Conservation (phyloP, 257 asterid species). For the Salvia rosmarinus region DNA sequence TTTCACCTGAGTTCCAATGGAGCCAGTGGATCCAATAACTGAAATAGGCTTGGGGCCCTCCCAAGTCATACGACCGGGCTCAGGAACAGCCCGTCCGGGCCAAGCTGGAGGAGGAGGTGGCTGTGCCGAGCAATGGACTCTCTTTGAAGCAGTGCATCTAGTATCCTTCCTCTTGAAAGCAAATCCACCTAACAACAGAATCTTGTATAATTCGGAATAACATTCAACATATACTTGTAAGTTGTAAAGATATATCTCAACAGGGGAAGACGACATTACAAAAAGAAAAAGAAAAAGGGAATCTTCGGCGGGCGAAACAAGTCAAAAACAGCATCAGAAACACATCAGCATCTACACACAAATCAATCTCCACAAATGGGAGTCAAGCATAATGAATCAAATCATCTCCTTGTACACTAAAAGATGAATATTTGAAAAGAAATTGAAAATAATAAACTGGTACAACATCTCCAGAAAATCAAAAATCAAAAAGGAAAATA, state of each 20-base stretch:
- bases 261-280: not conserved
- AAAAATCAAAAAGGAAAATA: not conserved
- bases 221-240: not conserved
- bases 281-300: not conserved
- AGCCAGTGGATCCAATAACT: slow-evolving; percentile 95
- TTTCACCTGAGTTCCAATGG: slow-evolving; percentile 95
- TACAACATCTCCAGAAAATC: slow-evolving; percentile 6
- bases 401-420: not conserved
- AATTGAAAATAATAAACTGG: slow-evolving; percentile 15
- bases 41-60: slow-evolving; percentile 97
- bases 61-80: slow-evolving; percentile 71
- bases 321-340: slow-evolving; percentile 25
- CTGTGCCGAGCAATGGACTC: slow-evolving; percentile 71
- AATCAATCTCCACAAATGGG: slow-evolving; percentile 20
- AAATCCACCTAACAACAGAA: slow-evolving; percentile 56
- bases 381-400: slow-evolving; percentile 1
- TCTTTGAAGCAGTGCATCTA: slow-evolving; percentile 50
- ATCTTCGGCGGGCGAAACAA: slow-evolving; percentile 22
- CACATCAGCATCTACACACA: slow-evolving; percentile 36
- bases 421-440: slow-evolving; percentile 4
- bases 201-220: slow-evolving; percentile 26
- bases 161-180: slow-evolving; percentile 63
- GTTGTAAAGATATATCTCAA: not conserved
- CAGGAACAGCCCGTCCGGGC: slow-evolving; percentile 87
- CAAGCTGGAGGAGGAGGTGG: slow-evolving; percentile 92